Conservation (phyloP, 495 filamentous ascomycete genomes). For the Extremus antarcticus region DNA sequence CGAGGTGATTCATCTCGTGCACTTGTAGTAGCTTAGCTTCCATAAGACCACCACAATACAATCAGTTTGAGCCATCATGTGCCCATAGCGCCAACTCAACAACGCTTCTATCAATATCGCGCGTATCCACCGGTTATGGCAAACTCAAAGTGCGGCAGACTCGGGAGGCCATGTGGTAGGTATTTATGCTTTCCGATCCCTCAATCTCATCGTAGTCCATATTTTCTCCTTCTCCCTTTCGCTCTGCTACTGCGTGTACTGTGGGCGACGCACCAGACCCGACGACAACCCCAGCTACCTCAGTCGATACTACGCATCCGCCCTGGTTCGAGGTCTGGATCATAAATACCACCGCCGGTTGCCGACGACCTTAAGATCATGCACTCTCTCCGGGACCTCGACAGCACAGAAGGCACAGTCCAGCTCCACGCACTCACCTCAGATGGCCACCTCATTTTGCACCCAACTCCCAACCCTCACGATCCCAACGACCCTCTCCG, state of each 20-base stretch:
- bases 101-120: not conserved
- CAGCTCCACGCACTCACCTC: conserved; percentile 18
- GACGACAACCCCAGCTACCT: too few relatives aligned
- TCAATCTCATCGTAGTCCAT: too few relatives aligned
- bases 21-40: too few relatives aligned
- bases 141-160: not conserved
- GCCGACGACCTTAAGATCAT: conserved; percentile 14
- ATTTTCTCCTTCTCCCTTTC: too few relatives aligned
- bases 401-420: conserved; percentile 28
- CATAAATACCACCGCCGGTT: conserved; percentile 1
- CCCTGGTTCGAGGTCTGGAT: conserved; percentile 13
- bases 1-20: too few relatives aligned
- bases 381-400: conserved; percentile 24
- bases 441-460: conserved; percentile 6
- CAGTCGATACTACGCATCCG: too few relatives aligned
- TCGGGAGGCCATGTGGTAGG: too few relatives aligned
- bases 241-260: too few relatives aligned
- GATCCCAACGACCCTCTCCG: conserved; percentile 26
- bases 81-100: not conserved
- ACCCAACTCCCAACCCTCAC: conserved; percentile 12
- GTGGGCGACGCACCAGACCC: too few relatives aligned
- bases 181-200: too few relatives aligned
- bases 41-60: too few relatives aligned
- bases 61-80: too few relatives aligned
- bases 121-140: not conserved